Percentiles rank a stretch among this genome's conserved stretches.
Evolutionary conservation across 2,329 filamentous ascomycete genomes (phyloP).

Genomic region (Fusarium falciforme): DNA sequence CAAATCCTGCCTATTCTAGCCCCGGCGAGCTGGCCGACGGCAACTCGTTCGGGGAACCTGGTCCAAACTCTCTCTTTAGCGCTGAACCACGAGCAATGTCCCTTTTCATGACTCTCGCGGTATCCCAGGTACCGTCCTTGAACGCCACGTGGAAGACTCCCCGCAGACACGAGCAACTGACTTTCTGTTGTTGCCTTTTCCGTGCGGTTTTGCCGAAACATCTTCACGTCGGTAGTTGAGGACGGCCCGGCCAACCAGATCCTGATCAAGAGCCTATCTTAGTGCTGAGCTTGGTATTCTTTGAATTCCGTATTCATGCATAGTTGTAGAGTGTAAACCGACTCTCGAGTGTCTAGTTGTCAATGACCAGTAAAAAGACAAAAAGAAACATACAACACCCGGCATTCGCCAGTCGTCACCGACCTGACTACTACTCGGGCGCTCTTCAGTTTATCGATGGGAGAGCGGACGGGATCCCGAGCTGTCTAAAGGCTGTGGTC

Average conservation of each 20-base stretch:
- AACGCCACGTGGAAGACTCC: slow-evolving; percentile 29
- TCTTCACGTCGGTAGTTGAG: slow-evolving; percentile 25
- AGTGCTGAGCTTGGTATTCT: slow-evolving; percentile 6
- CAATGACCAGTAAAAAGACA: background rate
- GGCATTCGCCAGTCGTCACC: slow-evolving; percentile 23
- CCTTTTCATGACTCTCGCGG: slow-evolving; percentile 31
- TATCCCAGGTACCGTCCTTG: slow-evolving; percentile 26
- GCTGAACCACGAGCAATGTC: slow-evolving; percentile 20
- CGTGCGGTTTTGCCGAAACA: slow-evolving; percentile 7
- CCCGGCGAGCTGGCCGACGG: background rate
- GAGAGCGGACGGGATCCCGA: slow-evolving; percentile 18
- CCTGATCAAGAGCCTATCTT: slow-evolving; percentile 8
- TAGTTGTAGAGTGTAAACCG: background rate
- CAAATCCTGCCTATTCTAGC: slow-evolving; percentile 11
- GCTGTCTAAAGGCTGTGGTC: slow-evolving; percentile 17
- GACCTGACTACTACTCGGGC: slow-evolving; percentile 20
- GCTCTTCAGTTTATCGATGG: slow-evolving; percentile 16
- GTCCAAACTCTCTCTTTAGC: slow-evolving; percentile 11
- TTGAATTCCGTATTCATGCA: background rate
- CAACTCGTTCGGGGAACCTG: slow-evolving; percentile 2
- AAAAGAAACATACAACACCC: slow-evolving; percentile 16
- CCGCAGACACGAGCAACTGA: slow-evolving; percentile 11
- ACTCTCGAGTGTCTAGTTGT: background rate
- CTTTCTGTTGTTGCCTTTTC: slow-evolving; percentile 2
- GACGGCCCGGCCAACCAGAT: slow-evolving; percentile 3